Base-by-base conservation (phyloP, 805 yeast species). In the Barnettozyma pratensis region DNA sequence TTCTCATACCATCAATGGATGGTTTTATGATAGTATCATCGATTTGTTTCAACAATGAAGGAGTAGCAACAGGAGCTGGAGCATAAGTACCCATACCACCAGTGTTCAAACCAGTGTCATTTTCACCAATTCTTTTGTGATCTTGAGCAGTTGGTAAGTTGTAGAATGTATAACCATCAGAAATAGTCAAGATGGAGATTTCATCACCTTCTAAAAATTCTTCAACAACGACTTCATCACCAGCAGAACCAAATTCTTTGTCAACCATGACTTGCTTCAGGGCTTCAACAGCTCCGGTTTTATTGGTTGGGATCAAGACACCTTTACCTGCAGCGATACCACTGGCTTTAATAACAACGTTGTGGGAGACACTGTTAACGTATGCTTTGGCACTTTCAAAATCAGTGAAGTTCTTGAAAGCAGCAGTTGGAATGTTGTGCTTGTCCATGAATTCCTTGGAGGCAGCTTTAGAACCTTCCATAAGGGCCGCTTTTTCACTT, bases 41-140 rank as follows among this genome's bases (percentile, higher is more conserved):
- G 63, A 94, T 90, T 67, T 81, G 74, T 52, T 75, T 71, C 60
- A 91, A 68, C 36, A 94, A 65, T 27, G 77, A 74, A 2, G 88
- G 82, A 19, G 97, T 88, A 19, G 95, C 98, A 54, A 89, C 75
- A 48, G 99, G 99, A 9, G 98, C 96, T 32, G 99, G 99, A 7
- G 98, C 94, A 63, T 94, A 94, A 7, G 98, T 96, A 55, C 99
- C 99, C 99, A 94, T 94, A 54, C 99, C 99, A 58, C 99, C 99
- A 37, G 99, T 94, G 72, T 94, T 94, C 54, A 92, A 76, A 28
- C 99, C 99, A 37, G 81, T 73, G 67, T 94, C 99, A 52, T 91
- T 91, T 61, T 95, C 88, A 48, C 96, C 96, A 57, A 86, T 78
- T 67, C 99, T 83, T 73, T 94, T 94, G 72, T 94, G 99, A 66